phyloP scores from a whole-genome alignment of 192 early-diverging fungal genomes.

The Spizellomyces sp. region DNA sequence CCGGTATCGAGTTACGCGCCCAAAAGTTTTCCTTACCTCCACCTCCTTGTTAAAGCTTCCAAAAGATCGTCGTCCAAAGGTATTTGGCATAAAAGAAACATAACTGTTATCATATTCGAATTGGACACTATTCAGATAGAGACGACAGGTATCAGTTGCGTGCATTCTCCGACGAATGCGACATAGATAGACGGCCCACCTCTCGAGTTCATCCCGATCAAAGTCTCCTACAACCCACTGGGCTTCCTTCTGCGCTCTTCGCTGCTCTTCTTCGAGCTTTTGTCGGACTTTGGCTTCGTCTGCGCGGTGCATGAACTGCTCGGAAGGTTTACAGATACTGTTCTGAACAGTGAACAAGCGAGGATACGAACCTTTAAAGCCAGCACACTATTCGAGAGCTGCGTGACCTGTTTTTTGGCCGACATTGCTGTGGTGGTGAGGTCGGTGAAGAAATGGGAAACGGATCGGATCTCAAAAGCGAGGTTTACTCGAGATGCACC shows the following conservation, averaged over 20 bases:
- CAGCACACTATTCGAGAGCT: slow-evolving; percentile 16
- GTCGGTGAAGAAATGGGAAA: no score
- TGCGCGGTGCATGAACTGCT: slow-evolving; percentile 28
- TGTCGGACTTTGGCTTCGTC: slow-evolving; percentile 22
- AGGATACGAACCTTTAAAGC: slow-evolving; percentile 16
- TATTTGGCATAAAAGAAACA: slow-evolving; percentile 10
- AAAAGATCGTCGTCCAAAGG: slow-evolving; percentile 16
- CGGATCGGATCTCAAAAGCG: no score
- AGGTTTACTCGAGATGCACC: no score
- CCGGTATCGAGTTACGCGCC: not conserved
- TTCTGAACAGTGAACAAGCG: not conserved
- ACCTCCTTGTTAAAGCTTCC: slow-evolving; percentile 24
- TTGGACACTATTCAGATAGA: not conserved
- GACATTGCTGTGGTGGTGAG: no score
- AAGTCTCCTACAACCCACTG: slow-evolving; percentile 23
- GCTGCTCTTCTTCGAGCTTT: slow-evolving; percentile 19
- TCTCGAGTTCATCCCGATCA: slow-evolving; percentile 14
- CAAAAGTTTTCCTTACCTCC: not conserved
- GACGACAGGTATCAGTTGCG: not conserved
- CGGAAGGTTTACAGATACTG: not conserved
- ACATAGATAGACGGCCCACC: not conserved
- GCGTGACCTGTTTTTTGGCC: slow-evolving; percentile 18
- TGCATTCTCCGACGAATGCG: not conserved
- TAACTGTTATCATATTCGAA: slow-evolving; percentile 18
- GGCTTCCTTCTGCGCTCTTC: slow-evolving; percentile 14